Base-by-base conservation (phyloP, 441 rosid genomes). In the Gossypium armourianum region DNA sequence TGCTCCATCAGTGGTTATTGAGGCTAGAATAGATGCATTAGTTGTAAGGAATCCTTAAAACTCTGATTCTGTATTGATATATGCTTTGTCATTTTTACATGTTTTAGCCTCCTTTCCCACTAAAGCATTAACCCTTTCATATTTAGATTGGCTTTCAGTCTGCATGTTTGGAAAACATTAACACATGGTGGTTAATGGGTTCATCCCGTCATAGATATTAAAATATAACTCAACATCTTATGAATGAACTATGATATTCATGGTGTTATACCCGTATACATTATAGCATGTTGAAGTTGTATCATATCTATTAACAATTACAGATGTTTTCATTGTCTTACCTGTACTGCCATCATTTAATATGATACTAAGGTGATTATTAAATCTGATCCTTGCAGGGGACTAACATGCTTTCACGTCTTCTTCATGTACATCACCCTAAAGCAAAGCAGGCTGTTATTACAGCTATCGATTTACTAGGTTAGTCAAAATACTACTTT, bases 401-500 rank as follows among this genome's bases (percentile, higher is more conserved):
- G 62, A 94, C 99, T 43, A 94, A 94, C 81, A 92, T 94, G 99
- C 97, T 94, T 81, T 92, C 99, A 62, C 82, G 96, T 73, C 98
- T 94, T 85, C 97, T 94, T 85, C 92, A 94, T 80, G 98, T 94
- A 65, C 88, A 91, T 54, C 87, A 89, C 66, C 97, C 89, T 67
- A 87, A 92, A 66, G 97, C 99, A 77, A 94, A 92, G 82, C 97
- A 92, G 83, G 99, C 99, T 69, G 97, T 94, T 74, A 94, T 94
- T 72, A 92, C 97, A 70, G 99, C 99, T 71, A 92, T 94, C 73
- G 91, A 92, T 81, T 88, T 92, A 74, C 87, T 94, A 84, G 99
- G 99, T 94, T 76, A 74, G 89, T 79, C 63, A 4, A 45, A 13
- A 26, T 20, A 43, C 17, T 32, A n/a, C 17, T 61, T 26, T 45